Conservation (phyloP, 495 filamentous ascomycete genomes). For the Copromyces sp. region DNA sequence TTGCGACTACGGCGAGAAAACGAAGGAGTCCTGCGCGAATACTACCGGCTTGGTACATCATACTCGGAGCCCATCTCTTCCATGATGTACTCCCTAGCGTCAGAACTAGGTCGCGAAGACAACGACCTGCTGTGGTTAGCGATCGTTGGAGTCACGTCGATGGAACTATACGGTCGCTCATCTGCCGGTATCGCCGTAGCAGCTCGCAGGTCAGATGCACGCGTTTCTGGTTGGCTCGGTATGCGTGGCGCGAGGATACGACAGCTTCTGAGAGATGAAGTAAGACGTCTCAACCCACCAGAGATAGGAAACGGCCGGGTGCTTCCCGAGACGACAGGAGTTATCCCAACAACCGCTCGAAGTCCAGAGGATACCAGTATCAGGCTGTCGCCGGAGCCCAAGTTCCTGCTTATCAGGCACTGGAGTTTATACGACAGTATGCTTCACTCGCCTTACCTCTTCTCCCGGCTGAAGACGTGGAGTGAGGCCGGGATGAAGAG, state of each 20-base stretch:
- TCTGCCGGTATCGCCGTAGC: conserved; percentile 71
- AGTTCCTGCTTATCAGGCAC: conserved; percentile 85
- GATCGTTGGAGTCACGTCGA: conserved; percentile 83
- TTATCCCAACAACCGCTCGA: conserved; percentile 79
- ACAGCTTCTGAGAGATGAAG: conserved; percentile 82
- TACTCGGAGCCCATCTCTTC: conserved; percentile 93
- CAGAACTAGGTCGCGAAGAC: conserved; percentile 89
- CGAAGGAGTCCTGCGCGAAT: conserved; percentile 58
- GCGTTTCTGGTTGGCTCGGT: conserved; percentile 63
- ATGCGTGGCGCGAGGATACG: conserved; percentile 75
- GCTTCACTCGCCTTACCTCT: conserved; percentile 94
- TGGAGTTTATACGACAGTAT: conserved; percentile 98
- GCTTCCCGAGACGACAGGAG: conserved; percentile 50
- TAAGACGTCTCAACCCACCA: conserved; percentile 83
- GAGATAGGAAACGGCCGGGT: conserved; percentile 44
- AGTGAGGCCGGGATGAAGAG: conserved; percentile 79
- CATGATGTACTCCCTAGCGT: conserved; percentile 86
- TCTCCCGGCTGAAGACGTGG: conserved; percentile 87
- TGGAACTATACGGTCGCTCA: conserved; percentile 82
- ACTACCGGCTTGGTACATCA: conserved; percentile 78
- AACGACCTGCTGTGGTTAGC: conserved; percentile 92
- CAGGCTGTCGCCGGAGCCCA: conserved; percentile 85
- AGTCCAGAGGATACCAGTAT: conserved; percentile 89
- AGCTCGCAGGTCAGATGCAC: conserved; percentile 44
- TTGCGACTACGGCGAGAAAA: conserved; percentile 67